Conservation (phyloP, 1,139 yeast genomes). For the Diutina catenulata region DNA sequence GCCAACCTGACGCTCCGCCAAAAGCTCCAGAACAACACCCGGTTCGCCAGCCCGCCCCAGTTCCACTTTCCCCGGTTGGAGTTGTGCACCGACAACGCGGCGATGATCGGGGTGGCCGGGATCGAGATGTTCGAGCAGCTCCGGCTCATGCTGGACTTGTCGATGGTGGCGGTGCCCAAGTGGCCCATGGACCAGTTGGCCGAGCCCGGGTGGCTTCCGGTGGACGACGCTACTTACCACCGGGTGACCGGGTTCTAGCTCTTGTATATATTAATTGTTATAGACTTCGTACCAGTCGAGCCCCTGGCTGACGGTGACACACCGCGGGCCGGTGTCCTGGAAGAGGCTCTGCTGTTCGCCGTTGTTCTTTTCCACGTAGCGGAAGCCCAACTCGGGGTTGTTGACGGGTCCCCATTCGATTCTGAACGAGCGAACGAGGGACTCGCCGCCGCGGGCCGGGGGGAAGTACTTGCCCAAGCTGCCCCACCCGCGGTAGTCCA, state of each 20-base stretch:
- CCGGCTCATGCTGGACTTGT: conserved; percentile 35
- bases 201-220: conserved; percentile 35
- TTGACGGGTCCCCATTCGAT: too few relatives aligned
- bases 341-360: too few relatives aligned
- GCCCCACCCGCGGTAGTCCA: too few relatives aligned
- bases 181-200: conserved; percentile 59
- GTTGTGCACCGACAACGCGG: conserved; percentile 88
- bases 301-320: too few relatives aligned
- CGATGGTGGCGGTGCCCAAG: conserved; percentile 49
- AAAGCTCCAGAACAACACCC: conserved; percentile 24
- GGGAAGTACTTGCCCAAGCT: too few relatives aligned
- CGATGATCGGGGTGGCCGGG: conserved; percentile 98
- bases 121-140: conserved; percentile 63
- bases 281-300: too few relatives aligned
- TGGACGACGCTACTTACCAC: conserved; percentile 6
- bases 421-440: too few relatives aligned
- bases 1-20: conserved; percentile 52
- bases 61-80: conserved; percentile 58
- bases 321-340: too few relatives aligned
- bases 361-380: too few relatives aligned
- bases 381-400: too few relatives aligned
- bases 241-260: neutral
- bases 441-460: too few relatives aligned
- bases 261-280: neutral
- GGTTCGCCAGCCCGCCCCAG: conserved; percentile 8